phyloP scores from a whole-genome alignment of 1,284 basidiomycete genomes.

The Microbotryum saponariae region DNA sequence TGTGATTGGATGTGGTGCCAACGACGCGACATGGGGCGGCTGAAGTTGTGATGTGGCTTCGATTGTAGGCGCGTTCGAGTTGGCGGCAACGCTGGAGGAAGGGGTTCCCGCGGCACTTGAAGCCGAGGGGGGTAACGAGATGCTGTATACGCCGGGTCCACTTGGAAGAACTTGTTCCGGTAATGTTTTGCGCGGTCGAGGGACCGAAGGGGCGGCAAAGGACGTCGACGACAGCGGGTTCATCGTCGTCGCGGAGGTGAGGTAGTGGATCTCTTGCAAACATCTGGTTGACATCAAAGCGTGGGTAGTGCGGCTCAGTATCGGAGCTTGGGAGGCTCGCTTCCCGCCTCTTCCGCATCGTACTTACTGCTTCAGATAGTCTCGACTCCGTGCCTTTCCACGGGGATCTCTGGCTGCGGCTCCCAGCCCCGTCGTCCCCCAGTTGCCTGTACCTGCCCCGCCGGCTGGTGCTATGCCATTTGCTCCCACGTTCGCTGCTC shows the following conservation, averaged over 20 bases:
- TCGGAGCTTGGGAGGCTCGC: not conserved
- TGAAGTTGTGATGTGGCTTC: not conserved
- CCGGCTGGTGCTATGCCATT: conserved; percentile 3
- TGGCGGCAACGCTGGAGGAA: not conserved
- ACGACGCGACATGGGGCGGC: not conserved
- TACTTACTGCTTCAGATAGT: conserved; percentile 91
- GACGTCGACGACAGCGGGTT: conserved; percentile 69
- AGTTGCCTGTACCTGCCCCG: not conserved
- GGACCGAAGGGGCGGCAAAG: conserved; percentile 32
- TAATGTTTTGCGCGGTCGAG: conserved; percentile 34
- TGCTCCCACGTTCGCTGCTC: not conserved
- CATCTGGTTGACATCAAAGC: conserved; percentile 51
- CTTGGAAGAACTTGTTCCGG: conserved; percentile 22
- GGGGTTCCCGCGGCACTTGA: not conserved
- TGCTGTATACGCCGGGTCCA: too few relatives aligned
- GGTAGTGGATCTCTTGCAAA: conserved; percentile 93
- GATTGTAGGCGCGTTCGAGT: not conserved
- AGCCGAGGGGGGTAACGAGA: not conserved
- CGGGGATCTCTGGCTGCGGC: conserved; percentile 77
- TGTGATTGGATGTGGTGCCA: conserved; percentile 1
- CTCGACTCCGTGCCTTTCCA: conserved; percentile 83
- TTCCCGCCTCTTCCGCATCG: not conserved
- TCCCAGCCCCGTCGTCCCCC: conserved; percentile 6
- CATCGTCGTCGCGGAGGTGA: conserved; percentile 92
- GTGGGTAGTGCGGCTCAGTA: not conserved